Conservation (phyloP, 257 asterid genomes). For the Gentiana macrophylla region DNA sequence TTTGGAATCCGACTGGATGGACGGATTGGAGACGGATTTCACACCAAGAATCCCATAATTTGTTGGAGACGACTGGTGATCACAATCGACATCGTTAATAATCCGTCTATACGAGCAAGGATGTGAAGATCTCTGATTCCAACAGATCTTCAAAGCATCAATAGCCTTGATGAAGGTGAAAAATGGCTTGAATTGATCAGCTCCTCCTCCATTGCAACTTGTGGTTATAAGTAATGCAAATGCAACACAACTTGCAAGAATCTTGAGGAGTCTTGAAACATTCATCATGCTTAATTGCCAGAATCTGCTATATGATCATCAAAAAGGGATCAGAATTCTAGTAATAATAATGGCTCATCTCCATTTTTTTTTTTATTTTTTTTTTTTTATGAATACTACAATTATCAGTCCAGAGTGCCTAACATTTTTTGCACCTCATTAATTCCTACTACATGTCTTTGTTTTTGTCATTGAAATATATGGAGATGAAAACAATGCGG, state of each 20-base stretch:
- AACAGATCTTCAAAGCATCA: conserved; percentile 13
- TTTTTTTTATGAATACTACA: too few species aligned
- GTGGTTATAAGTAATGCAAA: neutral
- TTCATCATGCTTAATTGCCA: neutral
- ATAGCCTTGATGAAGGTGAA: conserved; percentile 13
- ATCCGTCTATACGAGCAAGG: conserved; percentile 13
- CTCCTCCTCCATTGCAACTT: conserved; percentile 14
- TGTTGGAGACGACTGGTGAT: neutral
- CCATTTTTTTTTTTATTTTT: too few species aligned
- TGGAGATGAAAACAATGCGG: too few species aligned
- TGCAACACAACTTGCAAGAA: conserved; percentile 7
- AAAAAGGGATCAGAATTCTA: too few species aligned
- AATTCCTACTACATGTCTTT: too few species aligned
- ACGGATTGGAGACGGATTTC: conserved; percentile 10
- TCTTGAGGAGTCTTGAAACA: conserved; percentile 4
- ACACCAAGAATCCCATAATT: conserved; percentile 19
- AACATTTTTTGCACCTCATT: too few species aligned
- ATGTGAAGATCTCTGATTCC: conserved; percentile 2
- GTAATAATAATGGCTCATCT: too few species aligned
- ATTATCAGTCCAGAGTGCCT: too few species aligned
- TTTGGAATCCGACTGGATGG: too few species aligned
- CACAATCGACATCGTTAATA: conserved; percentile 9
- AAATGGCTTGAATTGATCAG: conserved; percentile 8
- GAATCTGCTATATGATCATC: neutral
- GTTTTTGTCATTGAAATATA: too few species aligned